Evolutionary conservation across 2,329 filamentous ascomycete species (phyloP), one percentile per base, ranked within the genome.

Genomic region (Intubia oerlemansii): DNA sequence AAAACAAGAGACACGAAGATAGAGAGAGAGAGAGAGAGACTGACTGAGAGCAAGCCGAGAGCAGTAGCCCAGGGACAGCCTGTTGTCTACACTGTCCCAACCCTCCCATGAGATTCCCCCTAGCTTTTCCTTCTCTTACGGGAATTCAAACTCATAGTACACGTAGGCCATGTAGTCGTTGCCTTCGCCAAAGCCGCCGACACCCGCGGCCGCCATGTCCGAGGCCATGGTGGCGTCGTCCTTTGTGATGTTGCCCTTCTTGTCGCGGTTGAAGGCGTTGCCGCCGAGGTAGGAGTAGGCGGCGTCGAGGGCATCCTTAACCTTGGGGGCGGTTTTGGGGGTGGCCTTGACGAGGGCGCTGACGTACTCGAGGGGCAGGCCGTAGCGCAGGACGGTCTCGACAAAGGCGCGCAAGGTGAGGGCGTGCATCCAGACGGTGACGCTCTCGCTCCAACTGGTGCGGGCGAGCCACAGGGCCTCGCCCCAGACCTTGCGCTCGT

Each of bases 321-420:
- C 66, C 51, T 85, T 95, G n/a, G 72, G 48, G 25, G 71, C 81
- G 25, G 81, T 82, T 81, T 93, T 29, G 21, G 20, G 21, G 4
- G 28, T 20, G 10, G 28, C 84, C 72, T 80, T 74, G 36, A 95
- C 58, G 39, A 93, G 54, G 11, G 73, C 80, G 40, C 75, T 78
- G 27, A 91, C 73, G 50, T 85, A 98, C 41, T 90, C 78, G 38
- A 93, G 54, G 27, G 88, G 88, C 42, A 98, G 52, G 17, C 88
- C 88, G 45, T 98, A 98, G 39, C 88, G 70, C 45, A 98, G 57
- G n/a, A 98, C 88, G 5, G 84, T 92, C 61, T 98, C 88, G 13
- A 98, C 88, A 51, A 95, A 98, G 13, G 95, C 84, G 30, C 88
- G 63, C 42, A 98, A 54, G 6, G 84, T 78, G 44, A 95, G 59